A percentile compares a stretch with the other conserved stretches of the same genome.
Evolutionary conservation across 495 filamentous ascomycete species (phyloP).

Genomic region (Talaromyces borbonicus): DNA sequence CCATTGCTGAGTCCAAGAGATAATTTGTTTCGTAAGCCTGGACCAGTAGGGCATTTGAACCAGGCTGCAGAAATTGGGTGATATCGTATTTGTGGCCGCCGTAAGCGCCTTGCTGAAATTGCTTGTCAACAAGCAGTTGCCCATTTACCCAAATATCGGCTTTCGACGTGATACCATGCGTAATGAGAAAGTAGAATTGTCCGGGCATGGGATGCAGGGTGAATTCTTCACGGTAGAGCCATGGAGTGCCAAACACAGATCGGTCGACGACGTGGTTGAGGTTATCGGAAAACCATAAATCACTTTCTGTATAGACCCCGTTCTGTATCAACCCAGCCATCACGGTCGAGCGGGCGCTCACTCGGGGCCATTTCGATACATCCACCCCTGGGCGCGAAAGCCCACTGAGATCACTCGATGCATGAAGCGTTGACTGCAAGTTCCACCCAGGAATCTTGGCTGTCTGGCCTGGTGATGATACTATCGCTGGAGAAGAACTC

Average conservation of each 20-base stretch:
- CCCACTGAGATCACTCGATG: constrained; percentile 21
- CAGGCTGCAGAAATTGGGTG: constrained; percentile 26
- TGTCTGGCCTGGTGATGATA: constrained; percentile 27
- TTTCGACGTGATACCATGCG: constrained; percentile 50
- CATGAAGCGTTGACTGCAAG: constrained; percentile 37
- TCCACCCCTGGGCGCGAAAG: constrained; percentile 40
- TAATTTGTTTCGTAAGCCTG: constrained; percentile 49
- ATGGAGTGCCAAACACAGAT: constrained; percentile 42
- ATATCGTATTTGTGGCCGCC: constrained; percentile 46
- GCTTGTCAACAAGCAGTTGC: constrained; percentile 33
- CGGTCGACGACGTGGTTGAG: constrained; percentile 31
- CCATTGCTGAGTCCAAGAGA: constrained; percentile 46
- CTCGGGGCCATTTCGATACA: constrained; percentile 43
- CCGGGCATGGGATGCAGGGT: constrained; percentile 22
- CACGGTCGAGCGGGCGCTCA: constrained; percentile 42
- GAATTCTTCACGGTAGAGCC: constrained; percentile 54
- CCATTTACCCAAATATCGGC: constrained; percentile 56
- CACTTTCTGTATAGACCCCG: constrained; percentile 43
- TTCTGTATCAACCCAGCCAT: constrained; percentile 48
- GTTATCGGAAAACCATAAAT: constrained; percentile 49
- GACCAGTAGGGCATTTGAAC: constrained; percentile 42
- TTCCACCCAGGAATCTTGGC: constrained; percentile 45
- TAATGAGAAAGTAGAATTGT: constrained; percentile 42
- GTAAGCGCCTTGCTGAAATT: constrained; percentile 47
- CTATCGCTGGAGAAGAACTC: constrained; percentile 8